A percentile compares a stretch with the other conserved stretches of the same genome.
Conservation (phyloP, 768 basidiomycete genomes). For the Boletus rubropictus region DNA sequence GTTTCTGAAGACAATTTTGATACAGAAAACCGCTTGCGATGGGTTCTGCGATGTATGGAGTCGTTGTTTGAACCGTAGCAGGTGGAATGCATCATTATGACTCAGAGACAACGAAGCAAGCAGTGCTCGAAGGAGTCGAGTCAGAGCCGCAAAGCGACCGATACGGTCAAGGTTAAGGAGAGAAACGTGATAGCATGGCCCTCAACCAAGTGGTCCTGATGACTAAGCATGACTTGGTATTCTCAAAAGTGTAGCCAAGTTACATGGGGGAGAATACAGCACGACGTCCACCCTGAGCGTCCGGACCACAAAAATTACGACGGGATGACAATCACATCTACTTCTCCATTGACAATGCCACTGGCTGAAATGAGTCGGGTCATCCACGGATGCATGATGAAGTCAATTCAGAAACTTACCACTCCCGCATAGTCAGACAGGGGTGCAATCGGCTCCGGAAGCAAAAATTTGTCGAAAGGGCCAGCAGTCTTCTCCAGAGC, state of each 20-base stretch:
- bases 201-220: not conserved
- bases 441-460: conserved; percentile 23
- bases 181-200: not conserved
- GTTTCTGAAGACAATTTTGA: conserved; percentile 63
- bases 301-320: not conserved
- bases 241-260: not conserved
- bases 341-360: not conserved
- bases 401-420: not conserved
- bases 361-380: not conserved
- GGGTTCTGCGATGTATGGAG: conserved; percentile 31
- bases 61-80: conserved; percentile 8
- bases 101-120: not conserved
- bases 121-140: conserved; percentile 2
- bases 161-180: conserved; percentile 6
- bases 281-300: too few relatives aligned
- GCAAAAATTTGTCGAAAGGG: conserved; percentile 40
- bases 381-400: not conserved
- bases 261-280: not conserved
- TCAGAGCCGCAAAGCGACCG: conserved; percentile 10
- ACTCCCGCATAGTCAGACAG: conserved; percentile 5
- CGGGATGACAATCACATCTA: not conserved
- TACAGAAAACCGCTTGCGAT: conserved; percentile 53
- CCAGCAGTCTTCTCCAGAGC: conserved; percentile 49
- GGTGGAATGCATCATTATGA: conserved; percentile 17
- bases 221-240: conserved; percentile 22